These are phyloP conservation scores for Bretschneidera sinensis DNA, from an alignment of 345 rosid species.

Conservation along the genomic window DNA sequence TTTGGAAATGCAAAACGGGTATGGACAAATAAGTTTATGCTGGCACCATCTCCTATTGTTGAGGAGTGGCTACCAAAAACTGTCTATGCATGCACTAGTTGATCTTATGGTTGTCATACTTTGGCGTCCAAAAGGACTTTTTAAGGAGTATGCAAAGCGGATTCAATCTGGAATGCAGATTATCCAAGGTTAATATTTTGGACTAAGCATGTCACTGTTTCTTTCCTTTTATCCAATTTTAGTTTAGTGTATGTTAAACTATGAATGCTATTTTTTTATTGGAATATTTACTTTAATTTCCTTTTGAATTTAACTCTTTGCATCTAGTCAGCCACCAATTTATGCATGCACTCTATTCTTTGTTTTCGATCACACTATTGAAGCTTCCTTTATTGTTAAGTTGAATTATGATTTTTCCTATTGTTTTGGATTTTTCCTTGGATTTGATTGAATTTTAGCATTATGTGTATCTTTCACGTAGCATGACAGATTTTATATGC, in stretches of 20 bases:
- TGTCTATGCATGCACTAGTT: conserved; percentile 84
- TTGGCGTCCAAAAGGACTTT: conserved; percentile 92
- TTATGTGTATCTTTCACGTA: background rate
- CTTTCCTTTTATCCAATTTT: conserved; percentile 4
- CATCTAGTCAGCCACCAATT: background rate
- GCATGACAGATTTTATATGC: background rate
- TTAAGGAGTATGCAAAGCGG: conserved; percentile 89
- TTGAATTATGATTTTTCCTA: background rate
- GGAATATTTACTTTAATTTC: too few species aligned
- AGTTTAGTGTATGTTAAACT: too few species aligned
- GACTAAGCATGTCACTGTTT: background rate
- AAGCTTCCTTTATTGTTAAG: background rate
- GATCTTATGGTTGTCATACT: conserved; percentile 87
- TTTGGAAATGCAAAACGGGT: conserved; percentile 53
- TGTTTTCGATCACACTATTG: too few species aligned
- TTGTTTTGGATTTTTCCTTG: background rate
- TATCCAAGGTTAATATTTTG: conserved; percentile 51
- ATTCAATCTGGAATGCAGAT: conserved; percentile 77
- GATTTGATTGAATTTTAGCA: background rate
- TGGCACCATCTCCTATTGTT: conserved; percentile 82
- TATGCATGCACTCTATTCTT: background rate
- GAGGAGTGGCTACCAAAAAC: conserved; percentile 95
- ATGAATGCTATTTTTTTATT: too few species aligned
- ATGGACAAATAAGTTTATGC: conserved; percentile 64
- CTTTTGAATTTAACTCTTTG: background rate